Conservation (phyloP, 305 asterid species). For the Rubia occidens region DNA sequence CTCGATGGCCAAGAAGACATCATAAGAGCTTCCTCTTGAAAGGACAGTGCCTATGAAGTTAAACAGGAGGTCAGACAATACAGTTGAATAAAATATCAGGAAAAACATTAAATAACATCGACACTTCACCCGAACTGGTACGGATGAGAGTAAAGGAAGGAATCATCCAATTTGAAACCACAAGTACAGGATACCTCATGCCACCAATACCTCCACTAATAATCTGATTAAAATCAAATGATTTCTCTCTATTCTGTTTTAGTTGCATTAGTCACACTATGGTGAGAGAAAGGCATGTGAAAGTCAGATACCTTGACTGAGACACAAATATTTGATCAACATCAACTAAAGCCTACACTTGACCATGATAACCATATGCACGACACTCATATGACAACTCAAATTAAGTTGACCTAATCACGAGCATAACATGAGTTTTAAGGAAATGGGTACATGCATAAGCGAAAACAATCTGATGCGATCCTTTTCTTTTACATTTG, state of each 20-base stretch:
- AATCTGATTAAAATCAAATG: background rate
- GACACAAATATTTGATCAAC: background rate
- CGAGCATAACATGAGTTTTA: background rate
- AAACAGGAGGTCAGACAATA: background rate
- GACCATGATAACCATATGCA: background rate
- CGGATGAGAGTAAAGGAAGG: background rate
- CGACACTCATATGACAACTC: background rate
- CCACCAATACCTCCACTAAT: background rate
- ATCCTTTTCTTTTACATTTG: background rate
- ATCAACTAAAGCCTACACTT: background rate
- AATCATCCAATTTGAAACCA: background rate
- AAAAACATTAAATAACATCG: background rate
- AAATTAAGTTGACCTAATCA: background rate
- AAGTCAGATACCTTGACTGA: background rate
- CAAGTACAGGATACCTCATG: constrained; percentile 1
- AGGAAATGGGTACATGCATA: background rate
- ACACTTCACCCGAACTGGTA: background rate
- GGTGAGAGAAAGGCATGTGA: background rate
- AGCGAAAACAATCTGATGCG: background rate
- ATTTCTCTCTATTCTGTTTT: background rate
- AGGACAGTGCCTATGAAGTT: constrained; percentile 63
- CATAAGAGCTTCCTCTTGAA: constrained; percentile 71
- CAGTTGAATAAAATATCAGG: background rate
- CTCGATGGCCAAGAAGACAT: constrained; percentile 76
- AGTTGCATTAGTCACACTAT: background rate